phyloP scores from a whole-genome alignment of 1,139 yeast species.

The Candida tetrigidarum region DNA sequence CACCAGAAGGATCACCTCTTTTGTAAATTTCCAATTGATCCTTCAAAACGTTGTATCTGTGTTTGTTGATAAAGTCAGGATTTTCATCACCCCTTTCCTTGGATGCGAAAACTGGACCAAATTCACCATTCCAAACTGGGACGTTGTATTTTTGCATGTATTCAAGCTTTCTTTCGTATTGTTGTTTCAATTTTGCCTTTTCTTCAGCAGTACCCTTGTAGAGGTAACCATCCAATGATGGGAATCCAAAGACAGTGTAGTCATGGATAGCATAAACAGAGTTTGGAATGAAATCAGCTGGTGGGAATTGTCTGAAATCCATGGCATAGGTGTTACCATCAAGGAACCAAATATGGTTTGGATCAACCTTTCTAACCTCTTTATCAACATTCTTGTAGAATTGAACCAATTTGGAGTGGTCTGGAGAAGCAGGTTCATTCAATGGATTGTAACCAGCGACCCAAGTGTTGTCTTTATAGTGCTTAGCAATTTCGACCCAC shows the following conservation, averaged over 20 bases:
- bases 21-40: slow-evolving; percentile 47
- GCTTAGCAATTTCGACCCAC: slow-evolving; percentile 44
- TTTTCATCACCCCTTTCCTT: slow-evolving; percentile 42
- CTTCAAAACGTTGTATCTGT: slow-evolving; percentile 42
- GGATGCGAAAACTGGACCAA: slow-evolving; percentile 52
- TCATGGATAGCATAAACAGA: slow-evolving; percentile 53
- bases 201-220: slow-evolving; percentile 37
- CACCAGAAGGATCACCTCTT: slow-evolving; percentile 49
- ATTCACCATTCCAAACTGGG: slow-evolving; percentile 58
- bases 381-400: slow-evolving; percentile 39
- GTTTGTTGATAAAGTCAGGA: slow-evolving; percentile 36
- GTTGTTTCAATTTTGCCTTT: slow-evolving; percentile 31
- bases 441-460: slow-evolving; percentile 54
- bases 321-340: slow-evolving; percentile 53
- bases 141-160: slow-evolving; percentile 40
- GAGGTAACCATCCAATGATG: slow-evolving; percentile 32
- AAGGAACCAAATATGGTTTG: slow-evolving; percentile 47
- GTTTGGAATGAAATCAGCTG: slow-evolving; percentile 34
- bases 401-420: slow-evolving; percentile 39
- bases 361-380: slow-evolving; percentile 42
- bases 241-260: slow-evolving; percentile 45
- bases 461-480: slow-evolving; percentile 46
- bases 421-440: slow-evolving; percentile 49
- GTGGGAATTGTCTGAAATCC: slow-evolving; percentile 49
- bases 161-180: slow-evolving; percentile 44